Evolutionary conservation across 352 stramenopile genomes (phyloP).

Genomic region (Phytophthora sansomeana): DNA sequence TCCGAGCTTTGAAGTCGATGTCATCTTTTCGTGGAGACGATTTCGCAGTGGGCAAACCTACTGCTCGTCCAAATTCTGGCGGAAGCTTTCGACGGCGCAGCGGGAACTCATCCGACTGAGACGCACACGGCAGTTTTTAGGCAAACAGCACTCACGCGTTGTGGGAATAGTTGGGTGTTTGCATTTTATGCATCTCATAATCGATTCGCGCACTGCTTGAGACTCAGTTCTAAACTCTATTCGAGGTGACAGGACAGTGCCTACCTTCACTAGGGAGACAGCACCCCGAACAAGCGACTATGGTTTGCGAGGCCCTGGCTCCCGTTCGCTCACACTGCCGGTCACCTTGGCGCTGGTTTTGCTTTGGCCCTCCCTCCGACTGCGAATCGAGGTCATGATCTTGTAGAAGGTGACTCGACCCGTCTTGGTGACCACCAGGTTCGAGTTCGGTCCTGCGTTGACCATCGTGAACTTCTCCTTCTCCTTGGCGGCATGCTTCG

Average conservation of each 20-base stretch:
- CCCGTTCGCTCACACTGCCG: constrained; percentile 13
- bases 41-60: constrained; percentile 44
- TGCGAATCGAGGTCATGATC: constrained; percentile 36
- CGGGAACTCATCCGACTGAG: constrained; percentile 58
- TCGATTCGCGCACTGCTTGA: constrained; percentile 23
- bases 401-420: constrained; percentile 31
- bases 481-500: constrained; percentile 21
- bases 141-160: background rate
- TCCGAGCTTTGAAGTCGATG: constrained; percentile 40
- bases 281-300: too few species aligned
- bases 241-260: constrained; percentile 10
- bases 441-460: constrained; percentile 23
- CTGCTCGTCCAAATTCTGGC: constrained; percentile 35
- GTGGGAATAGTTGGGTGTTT: constrained; percentile 17
- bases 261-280: constrained; percentile 7
- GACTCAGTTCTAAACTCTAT: constrained; percentile 20
- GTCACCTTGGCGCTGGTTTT: constrained; percentile 29
- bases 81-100: constrained; percentile 48
- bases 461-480: constrained; percentile 27
- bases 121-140: background rate
- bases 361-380: constrained; percentile 19
- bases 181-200: constrained; percentile 33
- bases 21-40: constrained; percentile 38
- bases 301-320: constrained; percentile 13
- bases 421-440: constrained; percentile 33